Evolutionary conservation across 352 stramenopile genomes (phyloP), one percentile per base, ranked within the genome.

Genomic region (Thalassiosira hispida): DNA sequence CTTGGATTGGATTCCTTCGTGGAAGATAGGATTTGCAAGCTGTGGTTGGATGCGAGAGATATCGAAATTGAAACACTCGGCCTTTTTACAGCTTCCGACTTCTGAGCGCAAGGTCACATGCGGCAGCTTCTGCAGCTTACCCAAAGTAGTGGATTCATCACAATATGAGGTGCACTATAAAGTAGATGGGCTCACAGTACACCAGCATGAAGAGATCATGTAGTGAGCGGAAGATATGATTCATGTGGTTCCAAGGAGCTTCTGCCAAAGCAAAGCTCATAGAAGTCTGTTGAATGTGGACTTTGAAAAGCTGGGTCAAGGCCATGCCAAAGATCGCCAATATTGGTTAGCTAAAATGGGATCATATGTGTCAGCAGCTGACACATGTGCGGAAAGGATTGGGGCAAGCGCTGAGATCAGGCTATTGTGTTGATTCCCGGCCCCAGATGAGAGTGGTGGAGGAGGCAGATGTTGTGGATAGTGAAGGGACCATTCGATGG

Each of bases 1-100:
- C 52, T 61, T 33, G 52, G 52, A 38, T 61, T 18, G 23, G 52
- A 61, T n/a, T 23, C n/a, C 38, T 61, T 61, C 31, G 6, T 61
- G 18, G 52, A 61, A 38, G 52, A 23, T 8, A 46, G 40, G 20
- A 49, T 49, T 18, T 49, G 40, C 40, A 22, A 16, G 9, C 16
- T 3, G 20, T 49, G 40, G 40, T 8, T 49, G 9, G 12, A 5
- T 2, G 2, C 20, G 20, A 5, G 12, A n/a, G 9, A 49, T 16
- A 2, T 3, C 5, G 12, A 49, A 49, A 49, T 49, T 49, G 40
- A 49, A 49, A 16, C 40, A n/a, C 16, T 3, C 12, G 20, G 20
- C 12, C 12, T 49, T 18, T 22, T 4, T 22, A 49, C 40, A 49
- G 20, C 40, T 49, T 4, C 40, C 20, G 40, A 49, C 20, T 49